Percentiles rank a stretch among this genome's conserved stretches.
Conservation (phyloP, 2,329 filamentous ascomycete species). For the Pleoardoris graminearum region DNA sequence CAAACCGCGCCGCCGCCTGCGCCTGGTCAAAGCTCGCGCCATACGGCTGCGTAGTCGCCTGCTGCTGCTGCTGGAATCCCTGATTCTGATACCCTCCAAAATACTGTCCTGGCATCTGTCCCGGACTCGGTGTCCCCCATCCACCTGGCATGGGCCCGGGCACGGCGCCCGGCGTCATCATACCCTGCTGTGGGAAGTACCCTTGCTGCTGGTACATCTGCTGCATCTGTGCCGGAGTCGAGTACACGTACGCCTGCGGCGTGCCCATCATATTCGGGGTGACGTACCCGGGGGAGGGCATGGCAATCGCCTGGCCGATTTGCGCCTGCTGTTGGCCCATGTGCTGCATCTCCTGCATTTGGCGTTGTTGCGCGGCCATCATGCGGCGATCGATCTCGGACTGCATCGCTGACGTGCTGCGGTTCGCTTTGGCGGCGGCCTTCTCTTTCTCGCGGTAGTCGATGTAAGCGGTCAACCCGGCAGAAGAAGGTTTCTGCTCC, state of each 20-base stretch:
- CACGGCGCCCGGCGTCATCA: constrained; percentile 14
- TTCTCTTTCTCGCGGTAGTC: constrained; percentile 79
- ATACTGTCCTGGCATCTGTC: constrained; percentile 31
- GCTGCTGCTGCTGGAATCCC: constrained; percentile 10
- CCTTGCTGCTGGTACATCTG: constrained; percentile 37
- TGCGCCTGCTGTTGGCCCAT: constrained; percentile 29
- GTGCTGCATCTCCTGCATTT: constrained; percentile 35
- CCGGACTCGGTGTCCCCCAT: constrained; percentile 33
- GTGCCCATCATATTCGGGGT: constrained; percentile 27
- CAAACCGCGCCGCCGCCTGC: constrained; percentile 31
- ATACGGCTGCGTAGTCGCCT: constrained; percentile 33
- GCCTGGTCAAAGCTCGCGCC: constrained; percentile 37
- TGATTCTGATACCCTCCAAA: constrained; percentile 23
- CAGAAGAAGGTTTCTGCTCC: constrained; percentile 46
- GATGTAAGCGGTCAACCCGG: constrained; percentile 75
- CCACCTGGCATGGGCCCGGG: constrained; percentile 33
- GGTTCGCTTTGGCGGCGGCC: constrained; percentile 37
- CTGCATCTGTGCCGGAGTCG: constrained; percentile 31
- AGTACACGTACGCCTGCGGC: constrained; percentile 27
- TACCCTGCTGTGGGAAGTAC: constrained; percentile 30
- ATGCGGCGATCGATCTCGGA: constrained; percentile 42
- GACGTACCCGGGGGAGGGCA: constrained; percentile 3
- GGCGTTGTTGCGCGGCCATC: constrained; percentile 36
- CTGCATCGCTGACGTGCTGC: constrained; percentile 39
- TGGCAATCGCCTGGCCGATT: constrained; percentile 22